A percentile compares a stretch with the other conserved stretches of the same genome.
Conservation (phyloP, 1,284 basidiomycete genomes). For the Apiotrichum akiyoshidainum region DNA sequence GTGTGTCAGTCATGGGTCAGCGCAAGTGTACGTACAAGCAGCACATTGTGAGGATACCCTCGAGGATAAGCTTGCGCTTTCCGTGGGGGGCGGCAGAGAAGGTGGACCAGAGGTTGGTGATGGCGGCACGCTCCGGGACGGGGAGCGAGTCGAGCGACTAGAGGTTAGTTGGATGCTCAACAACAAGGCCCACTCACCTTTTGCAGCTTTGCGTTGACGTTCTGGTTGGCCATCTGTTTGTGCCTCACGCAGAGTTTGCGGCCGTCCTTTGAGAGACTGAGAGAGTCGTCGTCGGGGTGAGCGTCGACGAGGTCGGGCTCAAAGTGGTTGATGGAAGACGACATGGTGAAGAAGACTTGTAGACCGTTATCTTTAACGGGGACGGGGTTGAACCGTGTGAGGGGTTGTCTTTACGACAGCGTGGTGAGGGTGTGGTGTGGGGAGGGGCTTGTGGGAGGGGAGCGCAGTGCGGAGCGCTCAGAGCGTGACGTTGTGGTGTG, state of each 20-base stretch:
- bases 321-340: background rate
- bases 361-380: background rate
- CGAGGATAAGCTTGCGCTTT: conserved; percentile 86
- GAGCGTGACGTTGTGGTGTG: too few species aligned
- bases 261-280: conserved; percentile 26
- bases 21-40: conserved; percentile 62
- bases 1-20: background rate
- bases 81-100: conserved; percentile 93
- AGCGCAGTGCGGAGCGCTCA: too few species aligned
- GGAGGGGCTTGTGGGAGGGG: too few species aligned
- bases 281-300: conserved; percentile 16
- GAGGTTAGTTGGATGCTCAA: conserved; percentile 4
- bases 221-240: conserved; percentile 96
- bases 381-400: background rate
- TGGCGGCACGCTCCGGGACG: conserved; percentile 77
- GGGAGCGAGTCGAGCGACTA: conserved; percentile 93
- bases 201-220: conserved; percentile 87
- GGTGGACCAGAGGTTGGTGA: conserved; percentile 92
- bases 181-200: conserved; percentile 59
- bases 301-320: background rate
- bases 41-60: conserved; percentile 98
- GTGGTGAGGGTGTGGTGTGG: too few species aligned
- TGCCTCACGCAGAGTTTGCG: conserved; percentile 57
- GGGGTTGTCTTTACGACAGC: too few species aligned
- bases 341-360: background rate